Percentiles rank a stretch among this genome's conserved stretches.
phyloP scores from a whole-genome alignment of 2,329 filamentous ascomycete genomes.

The Cordyceps fumosorosea region DNA sequence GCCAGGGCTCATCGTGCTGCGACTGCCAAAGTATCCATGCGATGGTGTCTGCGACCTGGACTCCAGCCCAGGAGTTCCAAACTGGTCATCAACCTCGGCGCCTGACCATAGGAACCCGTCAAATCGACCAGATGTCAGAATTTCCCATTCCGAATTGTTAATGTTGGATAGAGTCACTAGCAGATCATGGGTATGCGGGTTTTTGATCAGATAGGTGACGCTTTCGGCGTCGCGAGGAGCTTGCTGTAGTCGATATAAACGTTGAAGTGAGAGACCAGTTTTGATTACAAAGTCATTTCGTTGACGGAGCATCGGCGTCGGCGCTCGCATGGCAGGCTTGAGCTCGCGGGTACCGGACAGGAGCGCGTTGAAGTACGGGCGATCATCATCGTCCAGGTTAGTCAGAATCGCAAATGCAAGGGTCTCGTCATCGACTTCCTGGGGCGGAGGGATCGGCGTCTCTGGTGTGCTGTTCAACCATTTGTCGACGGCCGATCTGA shows the following conservation, averaged over 20 bases:
- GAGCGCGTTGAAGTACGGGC: constrained; percentile 76
- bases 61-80: constrained; percentile 34
- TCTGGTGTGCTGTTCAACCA: constrained; percentile 82
- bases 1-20: constrained; percentile 32
- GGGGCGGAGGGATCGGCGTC: constrained; percentile 65
- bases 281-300: constrained; percentile 70
- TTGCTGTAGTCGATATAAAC: constrained; percentile 69
- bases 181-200: constrained; percentile 75
- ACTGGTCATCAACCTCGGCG: constrained; percentile 55
- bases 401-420: constrained; percentile 90
- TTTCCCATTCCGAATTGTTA: constrained; percentile 91
- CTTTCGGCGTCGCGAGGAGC: constrained; percentile 79
- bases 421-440: constrained; percentile 91
- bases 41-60: constrained; percentile 51
- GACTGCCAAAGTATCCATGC: constrained; percentile 36
- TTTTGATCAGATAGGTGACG: constrained; percentile 77
- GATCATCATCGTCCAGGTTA: constrained; percentile 67
- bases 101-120: constrained; percentile 95
- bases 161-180: constrained; percentile 83
- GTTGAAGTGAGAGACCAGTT: constrained; percentile 71
- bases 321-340: constrained; percentile 53
- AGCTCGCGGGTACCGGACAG: constrained; percentile 55
- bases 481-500: constrained; percentile 80
- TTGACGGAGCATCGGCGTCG: constrained; percentile 59
- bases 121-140: constrained; percentile 86